These are phyloP conservation scores for Penicillium fuscoglaucum DNA, from an alignment of 2,329 filamentous ascomycete species.

Conservation along the genomic window DNA sequence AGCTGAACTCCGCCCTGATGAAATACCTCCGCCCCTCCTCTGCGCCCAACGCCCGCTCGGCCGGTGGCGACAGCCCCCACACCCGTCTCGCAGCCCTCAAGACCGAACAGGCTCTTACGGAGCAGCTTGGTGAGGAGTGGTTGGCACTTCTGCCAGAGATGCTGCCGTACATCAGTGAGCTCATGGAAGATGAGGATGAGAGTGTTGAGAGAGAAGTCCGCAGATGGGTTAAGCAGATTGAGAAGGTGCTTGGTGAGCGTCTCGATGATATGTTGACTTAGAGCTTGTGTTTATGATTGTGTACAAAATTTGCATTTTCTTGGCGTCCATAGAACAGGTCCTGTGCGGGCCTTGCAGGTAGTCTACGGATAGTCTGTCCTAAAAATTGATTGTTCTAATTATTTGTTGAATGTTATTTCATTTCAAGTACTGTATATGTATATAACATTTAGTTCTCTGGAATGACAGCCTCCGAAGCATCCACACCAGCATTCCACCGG, in stretches of 20 bases:
- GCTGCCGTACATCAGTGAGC: slow-evolving; percentile 90
- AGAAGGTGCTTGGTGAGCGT: slow-evolving; percentile 84
- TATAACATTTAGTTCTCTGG: slow-evolving; percentile 25
- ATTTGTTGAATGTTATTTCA: not conserved
- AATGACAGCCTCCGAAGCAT: slow-evolving; percentile 29
- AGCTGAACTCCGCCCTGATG: slow-evolving; percentile 76
- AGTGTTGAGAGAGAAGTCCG: slow-evolving; percentile 85
- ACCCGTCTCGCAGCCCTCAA: slow-evolving; percentile 80
- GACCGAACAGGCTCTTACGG: slow-evolving; percentile 76
- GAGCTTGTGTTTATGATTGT: slow-evolving; percentile 17
- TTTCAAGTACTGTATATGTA: not conserved
- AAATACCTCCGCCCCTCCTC: slow-evolving; percentile 67
- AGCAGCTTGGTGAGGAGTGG: slow-evolving; percentile 89
- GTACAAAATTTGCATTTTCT: slow-evolving; percentile 28
- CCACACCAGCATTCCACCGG: slow-evolving; percentile 40
- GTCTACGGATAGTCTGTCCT: slow-evolving; percentile 12
- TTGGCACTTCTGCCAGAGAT: slow-evolving; percentile 87
- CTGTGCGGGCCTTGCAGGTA: not conserved
- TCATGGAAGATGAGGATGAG: slow-evolving; percentile 96
- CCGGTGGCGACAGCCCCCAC: slow-evolving; percentile 59
- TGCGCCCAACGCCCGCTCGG: slow-evolving; percentile 28
- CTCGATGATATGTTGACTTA: slow-evolving; percentile 90
- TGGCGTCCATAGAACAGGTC: slow-evolving; percentile 19
- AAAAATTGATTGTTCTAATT: slow-evolving; percentile 10
- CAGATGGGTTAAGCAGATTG: slow-evolving; percentile 86